Conservation (phyloP, 306 rosid species). For the Lathyrus aphaca region DNA sequence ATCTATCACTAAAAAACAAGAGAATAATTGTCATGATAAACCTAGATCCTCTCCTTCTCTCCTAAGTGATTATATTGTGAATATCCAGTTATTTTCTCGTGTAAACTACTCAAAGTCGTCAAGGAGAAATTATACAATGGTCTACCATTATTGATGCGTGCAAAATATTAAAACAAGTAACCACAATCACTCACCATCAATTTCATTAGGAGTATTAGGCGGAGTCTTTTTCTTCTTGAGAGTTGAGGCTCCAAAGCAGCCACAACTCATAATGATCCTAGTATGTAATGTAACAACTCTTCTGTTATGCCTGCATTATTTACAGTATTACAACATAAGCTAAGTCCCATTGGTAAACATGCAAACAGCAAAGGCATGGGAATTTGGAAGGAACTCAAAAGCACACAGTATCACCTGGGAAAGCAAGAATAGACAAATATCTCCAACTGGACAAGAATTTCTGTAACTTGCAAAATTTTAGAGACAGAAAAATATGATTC, state of each 20-base stretch:
- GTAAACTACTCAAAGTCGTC: no score
- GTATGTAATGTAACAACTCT: slow-evolving; percentile 31
- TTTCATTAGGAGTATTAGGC: slow-evolving; percentile 44
- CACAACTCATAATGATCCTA: slow-evolving; percentile 66
- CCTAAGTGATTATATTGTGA: no score
- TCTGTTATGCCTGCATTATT: slow-evolving; percentile 41
- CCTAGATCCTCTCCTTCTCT: no score
- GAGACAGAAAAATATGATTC: no score
- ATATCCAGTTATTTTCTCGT: no score
- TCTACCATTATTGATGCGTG: no score
- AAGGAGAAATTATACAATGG: no score
- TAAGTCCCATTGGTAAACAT: slow-evolving; percentile 29
- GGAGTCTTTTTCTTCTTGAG: slow-evolving; percentile 44
- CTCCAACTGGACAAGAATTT: no score
- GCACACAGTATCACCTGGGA: neutral
- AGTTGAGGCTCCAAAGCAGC: slow-evolving; percentile 78
- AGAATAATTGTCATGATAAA: no score
- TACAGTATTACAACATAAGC: slow-evolving; percentile 34
- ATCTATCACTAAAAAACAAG: no score
- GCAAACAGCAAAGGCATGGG: slow-evolving; percentile 3
- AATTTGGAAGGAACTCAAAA: slow-evolving; percentile 9
- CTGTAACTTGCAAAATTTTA: no score
- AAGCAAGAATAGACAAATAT: no score
- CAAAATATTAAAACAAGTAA: slow-evolving; percentile 3
- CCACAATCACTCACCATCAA: slow-evolving; percentile 60